Base-by-base conservation (phyloP, 768 basidiomycete species). In the Agrocybe pediades region DNA sequence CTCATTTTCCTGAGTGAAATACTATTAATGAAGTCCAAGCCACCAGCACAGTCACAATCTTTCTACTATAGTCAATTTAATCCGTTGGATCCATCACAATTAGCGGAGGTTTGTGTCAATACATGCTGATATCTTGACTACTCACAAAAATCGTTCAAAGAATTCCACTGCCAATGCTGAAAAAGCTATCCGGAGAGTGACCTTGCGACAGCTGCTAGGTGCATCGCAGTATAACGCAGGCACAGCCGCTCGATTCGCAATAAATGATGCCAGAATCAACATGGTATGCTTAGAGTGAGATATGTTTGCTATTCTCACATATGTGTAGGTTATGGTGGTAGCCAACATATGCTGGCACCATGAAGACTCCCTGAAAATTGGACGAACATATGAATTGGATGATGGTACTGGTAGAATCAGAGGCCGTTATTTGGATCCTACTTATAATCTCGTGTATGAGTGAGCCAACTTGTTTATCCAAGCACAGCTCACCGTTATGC, bases 341-440 rank as follows among this genome's bases (percentile, higher is more conserved):
- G 61, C 61, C 44, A 66, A 66, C 41, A 48, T 66, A 21, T 53
- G 39, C 15, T 27, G 46, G 7, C 45, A 49, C 21, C 19, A 33
- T 27, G 21, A 25, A 19, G 36, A 44, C 9, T 9, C 26, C n/a
- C n/a, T n/a, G n/a, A n/a, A n/a, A 11, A 19, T 47, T 15, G 33
- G 55, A 21, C 51, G 46, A 51, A 48, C 43, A 4, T 64, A 61
- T 43, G 47, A 36, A 16, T 54, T 73, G 11, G 67, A 70, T 46
- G 71, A 73, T 50, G 69, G 69, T 40, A 65, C 70, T 9, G 71
- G 69, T 6, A 65, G 52, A 29, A 65, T 73, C 17, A 61, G 46
- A 30, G 67, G 62, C 19, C 42, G 46, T 47, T 25, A 7, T 21
- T 26, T 50, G 41, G 45, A 41, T 30, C 13, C 41, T 2, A 43